Evolutionary conservation across 1,284 basidiomycete species (phyloP).

Genomic region (Ceratobasidium sp.): DNA sequence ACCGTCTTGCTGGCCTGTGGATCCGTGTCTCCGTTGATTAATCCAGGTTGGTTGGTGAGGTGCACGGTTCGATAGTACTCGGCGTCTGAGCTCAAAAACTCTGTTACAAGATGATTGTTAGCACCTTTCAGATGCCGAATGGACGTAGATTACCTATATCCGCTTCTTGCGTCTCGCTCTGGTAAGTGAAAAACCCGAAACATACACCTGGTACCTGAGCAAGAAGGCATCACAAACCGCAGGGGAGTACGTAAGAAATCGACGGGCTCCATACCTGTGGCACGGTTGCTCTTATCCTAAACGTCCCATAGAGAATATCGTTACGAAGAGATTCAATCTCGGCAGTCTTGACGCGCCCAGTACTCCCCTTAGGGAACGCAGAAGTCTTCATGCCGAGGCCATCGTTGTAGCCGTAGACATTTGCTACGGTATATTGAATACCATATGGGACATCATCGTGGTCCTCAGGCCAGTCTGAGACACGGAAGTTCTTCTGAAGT

Average conservation of each 20-base stretch:
- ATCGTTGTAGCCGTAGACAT: constrained; percentile 46
- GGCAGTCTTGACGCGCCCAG: constrained; percentile 45
- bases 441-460: constrained; percentile 18
- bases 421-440: constrained; percentile 12
- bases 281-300: constrained; percentile 49
- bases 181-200: constrained; percentile 46
- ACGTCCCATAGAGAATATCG: constrained; percentile 48
- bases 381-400: constrained; percentile 47
- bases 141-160: constrained; percentile 40
- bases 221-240: background rate
- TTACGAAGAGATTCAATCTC: constrained; percentile 44
- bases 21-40: constrained; percentile 44
- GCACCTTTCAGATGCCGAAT: background rate
- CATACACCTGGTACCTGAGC: constrained; percentile 43
- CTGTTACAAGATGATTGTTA: background rate
- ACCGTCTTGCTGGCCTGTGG: constrained; percentile 39
- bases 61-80: constrained; percentile 47
- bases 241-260: too few relatives aligned
- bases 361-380: constrained; percentile 42
- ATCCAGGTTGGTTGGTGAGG: constrained; percentile 48
- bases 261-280: too few relatives aligned
- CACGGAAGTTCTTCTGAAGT: constrained; percentile 5
- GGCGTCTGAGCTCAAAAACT: constrained; percentile 46
- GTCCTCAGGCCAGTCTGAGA: constrained; percentile 1
- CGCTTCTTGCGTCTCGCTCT: constrained; percentile 17